Evolutionary conservation across 2,329 filamentous ascomycete genomes (phyloP), one percentile per base, ranked within the genome.

Genomic region (Paecilomyces dactylethromorphus): DNA sequence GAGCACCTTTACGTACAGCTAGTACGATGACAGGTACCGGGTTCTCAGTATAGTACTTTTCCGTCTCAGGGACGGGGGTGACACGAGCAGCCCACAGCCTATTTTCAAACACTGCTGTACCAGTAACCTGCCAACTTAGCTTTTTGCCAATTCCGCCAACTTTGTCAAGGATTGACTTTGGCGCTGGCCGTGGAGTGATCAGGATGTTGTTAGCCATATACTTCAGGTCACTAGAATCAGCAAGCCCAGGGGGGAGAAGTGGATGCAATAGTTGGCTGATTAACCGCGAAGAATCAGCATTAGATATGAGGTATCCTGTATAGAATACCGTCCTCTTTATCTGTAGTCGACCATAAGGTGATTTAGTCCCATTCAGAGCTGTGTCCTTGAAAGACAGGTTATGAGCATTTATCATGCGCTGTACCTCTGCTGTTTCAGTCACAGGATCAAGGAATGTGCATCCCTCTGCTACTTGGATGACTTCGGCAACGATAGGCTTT

Each of bases 311-410:
- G 75, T 99, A 97, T 55, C 91, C 91, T 1, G 94, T 97, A 76
- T 93, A 97, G 74, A 92, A 91, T 55, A 96, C 88, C 1, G 87
- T 91, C 71, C 92, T 92, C 73, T 90, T 91, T 71, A 99, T 91
- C 65, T 84, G 82, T 60, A 94, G 81, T 53, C 76, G 74, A 33
- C 78, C 75, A 53, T 75, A 74, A 10, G 71, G 70, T 0, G 79
- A 79, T 49, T 78, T 79, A 10, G 72, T 70, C 21, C 65, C 63
- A 56, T 74, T 76, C 18, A 69, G 64, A 3, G 64, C 64, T 18
- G 71, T 65, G 58, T 71, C 68, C 50, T 67, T 72, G 24, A 68
- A 60, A 15, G 66, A 60, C 22, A 68, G 59, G 71, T 97, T 99
- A 79, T 97, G 93, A 21, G 84, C 81, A 70, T 96, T 93, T 76